Percentiles rank a stretch among this genome's conserved stretches.
Conservation (phyloP, 78 protist species). For the slime mould (Dictyostelium discoideum) region dicty_2.7 NC_007088.5:4232001-4232500, state of each 20-base stretch:
- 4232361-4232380: conserved; percentile 75
- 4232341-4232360: conserved; percentile 85
- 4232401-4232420: conserved; percentile 84
- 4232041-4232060: background rate
- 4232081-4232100: too few species aligned
- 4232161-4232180: background rate
- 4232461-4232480: conserved; percentile 33
- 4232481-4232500: conserved; percentile 39
- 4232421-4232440: conserved; percentile 87
- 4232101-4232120: background rate
- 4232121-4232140: background rate
- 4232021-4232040: background rate
- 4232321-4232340: conserved; percentile 74
- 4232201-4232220: conserved; percentile 74
- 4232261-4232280: conserved; percentile 46
- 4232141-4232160: background rate
- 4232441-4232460: conserved; percentile 91
- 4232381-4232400: conserved; percentile 49
- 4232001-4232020: background rate
- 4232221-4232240: conserved; percentile 72
- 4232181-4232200: background rate
- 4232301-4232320: conserved; percentile 82
- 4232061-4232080: background rate
- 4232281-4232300: conserved; percentile 90
- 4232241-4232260: conserved; percentile 68